Base-by-base conservation (phyloP, 2,329 filamentous ascomycete species). In the Biscogniauxia sp. region DNA sequence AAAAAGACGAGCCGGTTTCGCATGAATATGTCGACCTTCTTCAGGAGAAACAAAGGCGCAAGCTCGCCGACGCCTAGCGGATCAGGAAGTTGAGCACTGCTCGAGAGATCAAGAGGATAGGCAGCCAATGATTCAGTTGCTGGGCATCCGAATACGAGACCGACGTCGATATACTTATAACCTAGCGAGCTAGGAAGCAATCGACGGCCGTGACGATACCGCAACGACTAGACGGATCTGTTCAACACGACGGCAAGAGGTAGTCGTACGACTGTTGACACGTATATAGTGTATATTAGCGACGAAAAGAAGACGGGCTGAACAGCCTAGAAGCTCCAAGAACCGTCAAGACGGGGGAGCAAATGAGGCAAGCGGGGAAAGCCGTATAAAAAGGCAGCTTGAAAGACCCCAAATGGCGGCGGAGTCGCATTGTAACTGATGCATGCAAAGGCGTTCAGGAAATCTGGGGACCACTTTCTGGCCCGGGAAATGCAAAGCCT, bases 1-100 rank as follows among this genome's bases (percentile, higher is more conserved):
- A 89, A 88, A 75, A 86, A 84, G 73, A 78, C 85, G 5, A 88
- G 85, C 68, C 79, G 85, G 50, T 88, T 88, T 68, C 78, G 84
- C 64, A 86, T 88, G 79, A 88, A 86, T 64, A 82, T 83, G 51
- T 79, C 86, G 60, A 80, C 80, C 5, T 81, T 85, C 64, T 84
- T 86, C 68, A 78, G 82, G 66, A 79, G 82, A 57, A 80, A 84
- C 66, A 84, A 83, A 72, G 75, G 73, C 50, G 70, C 76, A 11
- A 74, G 74, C 61, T 74, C 72, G n/a, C 71, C 72, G 17, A 68
- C 67, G 51, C 66, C 70, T 41, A 62, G 66, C 54, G 69, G 69
- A 55, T 66, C 69, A 45, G 66, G 59, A 59, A 58, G 54, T 51
- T 68, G 56, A 64, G n/a, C 23, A 32, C 37, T 45, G 15, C 37